Conservation (phyloP, 306 rosid genomes). For the apple (Malus domestica) region ASM211411v1 NC_041804.1:21073001-21073500, state of each 20-base stretch:
- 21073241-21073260: constrained; percentile 47
- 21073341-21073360: background rate
- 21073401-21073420: constrained; percentile 40
- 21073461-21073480: constrained; percentile 68
- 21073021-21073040: constrained; percentile 43
- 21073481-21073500: constrained; percentile 62
- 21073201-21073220: background rate
- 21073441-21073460: constrained; percentile 75
- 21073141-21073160: background rate
- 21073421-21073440: constrained; percentile 56
- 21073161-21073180: background rate
- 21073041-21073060: constrained; percentile 71
- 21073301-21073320: constrained; percentile 6
- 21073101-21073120: background rate
- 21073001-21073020: constrained; percentile 66
- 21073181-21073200: background rate
- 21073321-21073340: background rate
- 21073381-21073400: background rate
- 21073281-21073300: constrained; percentile 52
- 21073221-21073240: constrained; percentile 63
- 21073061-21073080: constrained; percentile 54
- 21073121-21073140: background rate
- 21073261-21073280: constrained; percentile 72
- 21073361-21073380: background rate
- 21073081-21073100: background rate